Conservation (phyloP, 1,284 basidiomycete genomes). For the Cutaneotrichosporon dermatis region DNA sequence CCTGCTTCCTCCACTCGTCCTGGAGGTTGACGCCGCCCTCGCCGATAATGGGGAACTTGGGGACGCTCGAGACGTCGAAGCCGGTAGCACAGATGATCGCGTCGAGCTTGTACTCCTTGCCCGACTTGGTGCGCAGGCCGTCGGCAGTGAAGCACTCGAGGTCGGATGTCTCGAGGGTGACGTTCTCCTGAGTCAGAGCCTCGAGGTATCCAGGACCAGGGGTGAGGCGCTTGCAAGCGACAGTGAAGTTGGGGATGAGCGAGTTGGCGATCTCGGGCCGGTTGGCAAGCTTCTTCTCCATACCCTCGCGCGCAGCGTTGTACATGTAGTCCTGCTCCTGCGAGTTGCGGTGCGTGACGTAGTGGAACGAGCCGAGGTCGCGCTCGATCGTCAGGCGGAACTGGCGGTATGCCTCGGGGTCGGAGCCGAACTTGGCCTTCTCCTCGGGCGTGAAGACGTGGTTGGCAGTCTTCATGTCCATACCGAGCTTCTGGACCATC, state of each 20-base stretch:
- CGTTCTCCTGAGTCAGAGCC: conserved; percentile 32
- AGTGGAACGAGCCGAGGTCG: conserved; percentile 12
- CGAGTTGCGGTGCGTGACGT: conserved; percentile 17
- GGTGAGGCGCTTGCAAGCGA: conserved; percentile 38
- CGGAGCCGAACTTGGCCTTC: conserved; percentile 16
- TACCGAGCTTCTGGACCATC: conserved; percentile 12
- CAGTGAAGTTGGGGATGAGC: conserved; percentile 23
- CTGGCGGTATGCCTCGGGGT: conserved; percentile 21
- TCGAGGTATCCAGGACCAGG: conserved; percentile 44
- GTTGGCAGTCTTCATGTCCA: neutral
- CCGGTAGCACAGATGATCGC: conserved; percentile 34
- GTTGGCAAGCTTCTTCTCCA: conserved; percentile 19
- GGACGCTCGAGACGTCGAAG: conserved; percentile 34
- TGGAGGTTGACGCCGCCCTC: conserved; percentile 29
- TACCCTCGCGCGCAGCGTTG: conserved; percentile 16
- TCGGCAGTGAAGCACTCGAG: conserved; percentile 26
- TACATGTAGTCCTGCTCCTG: conserved; percentile 21
- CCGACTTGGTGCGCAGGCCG: conserved; percentile 21
- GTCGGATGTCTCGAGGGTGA: conserved; percentile 23
- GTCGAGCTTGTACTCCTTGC: conserved; percentile 27
- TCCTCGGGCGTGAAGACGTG: conserved; percentile 28
- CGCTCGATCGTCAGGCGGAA: conserved; percentile 28
- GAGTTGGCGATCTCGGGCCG: conserved; percentile 19
- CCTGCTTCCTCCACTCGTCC: conserved; percentile 32
- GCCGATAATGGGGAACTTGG: conserved; percentile 31